phyloP scores from a whole-genome alignment of 768 basidiomycete genomes.

The Tricholomella constricta region DNA sequence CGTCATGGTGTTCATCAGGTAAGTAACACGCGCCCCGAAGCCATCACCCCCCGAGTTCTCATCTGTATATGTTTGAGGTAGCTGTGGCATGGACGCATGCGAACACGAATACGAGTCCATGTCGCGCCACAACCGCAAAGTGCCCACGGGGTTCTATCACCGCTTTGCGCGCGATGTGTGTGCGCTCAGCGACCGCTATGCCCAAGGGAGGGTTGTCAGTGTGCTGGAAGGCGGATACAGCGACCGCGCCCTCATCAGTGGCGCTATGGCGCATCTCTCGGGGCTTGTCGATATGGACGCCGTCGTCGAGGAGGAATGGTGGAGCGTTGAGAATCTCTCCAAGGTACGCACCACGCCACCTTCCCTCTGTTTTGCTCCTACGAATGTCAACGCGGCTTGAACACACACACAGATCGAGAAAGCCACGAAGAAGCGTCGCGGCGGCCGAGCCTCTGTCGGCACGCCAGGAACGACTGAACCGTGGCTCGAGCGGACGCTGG shows the following conservation, averaged over 20 bases:
- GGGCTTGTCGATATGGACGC: constrained; percentile 55
- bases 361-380: neutral
- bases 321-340: constrained; percentile 58
- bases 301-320: constrained; percentile 59
- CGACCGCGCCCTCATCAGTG: constrained; percentile 84
- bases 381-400: neutral
- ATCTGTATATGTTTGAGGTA: constrained; percentile 27
- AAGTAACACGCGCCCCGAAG: constrained; percentile 10
- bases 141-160: constrained; percentile 84
- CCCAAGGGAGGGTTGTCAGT: constrained; percentile 74
- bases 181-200: constrained; percentile 62
- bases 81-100: constrained; percentile 94
- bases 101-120: constrained; percentile 90
- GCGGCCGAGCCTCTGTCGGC: constrained; percentile 45
- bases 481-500: constrained; percentile 62
- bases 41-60: neutral
- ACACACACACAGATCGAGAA: constrained; percentile 68
- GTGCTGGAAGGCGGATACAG: constrained; percentile 97
- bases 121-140: constrained; percentile 90
- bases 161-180: constrained; percentile 77
- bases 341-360: constrained; percentile 43
- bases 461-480: constrained; percentile 35
- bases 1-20: constrained; percentile 88
- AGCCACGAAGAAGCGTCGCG: constrained; percentile 59
- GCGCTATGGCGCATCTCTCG: constrained; percentile 76